Percentiles rank a stretch among this genome's conserved stretches.
Evolutionary conservation across 2,329 filamentous ascomycete species (phyloP).

Genomic region (Penicillium sp.): DNA sequence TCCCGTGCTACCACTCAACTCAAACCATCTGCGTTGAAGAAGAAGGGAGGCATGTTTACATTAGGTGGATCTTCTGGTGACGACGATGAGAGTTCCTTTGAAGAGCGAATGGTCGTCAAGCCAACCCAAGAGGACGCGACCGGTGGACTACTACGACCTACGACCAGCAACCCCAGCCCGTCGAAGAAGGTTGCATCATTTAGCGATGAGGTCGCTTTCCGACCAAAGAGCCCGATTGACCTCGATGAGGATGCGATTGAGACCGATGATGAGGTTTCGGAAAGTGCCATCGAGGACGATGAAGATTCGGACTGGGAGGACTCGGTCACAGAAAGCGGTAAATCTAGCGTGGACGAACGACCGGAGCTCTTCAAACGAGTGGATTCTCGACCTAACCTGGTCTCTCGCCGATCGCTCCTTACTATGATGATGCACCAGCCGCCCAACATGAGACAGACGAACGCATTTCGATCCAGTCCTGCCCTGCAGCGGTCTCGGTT

Average conservation of each 20-base stretch:
- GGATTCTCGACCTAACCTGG: slow-evolving; percentile 80
- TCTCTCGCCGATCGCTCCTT: slow-evolving; percentile 82
- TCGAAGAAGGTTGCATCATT: slow-evolving; percentile 80
- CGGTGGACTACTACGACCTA: slow-evolving; percentile 52
- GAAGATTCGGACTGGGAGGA: slow-evolving; percentile 64
- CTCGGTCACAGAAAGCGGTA: slow-evolving; percentile 76
- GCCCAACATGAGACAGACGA: slow-evolving; percentile 65
- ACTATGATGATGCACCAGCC: slow-evolving; percentile 85
- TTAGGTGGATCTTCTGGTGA: slow-evolving; percentile 86
- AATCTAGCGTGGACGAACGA: slow-evolving; percentile 74
- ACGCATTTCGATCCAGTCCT: slow-evolving; percentile 52
- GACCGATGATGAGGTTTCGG: slow-evolving; percentile 68
- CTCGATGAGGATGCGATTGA: slow-evolving; percentile 60
- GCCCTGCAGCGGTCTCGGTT: slow-evolving; percentile 55
- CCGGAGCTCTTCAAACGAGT: slow-evolving; percentile 83
- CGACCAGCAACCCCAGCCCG: slow-evolving; percentile 31
- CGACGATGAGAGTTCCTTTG: slow-evolving; percentile 75
- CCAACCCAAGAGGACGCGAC: slow-evolving; percentile 55
- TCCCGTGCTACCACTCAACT: slow-evolving; percentile 64
- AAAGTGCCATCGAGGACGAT: slow-evolving; percentile 76
- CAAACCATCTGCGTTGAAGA: slow-evolving; percentile 56
- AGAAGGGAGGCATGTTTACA: slow-evolving; percentile 65
- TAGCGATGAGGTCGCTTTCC: slow-evolving; percentile 70
- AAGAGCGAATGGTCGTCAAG: slow-evolving; percentile 58
- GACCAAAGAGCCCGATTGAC: slow-evolving; percentile 53